phyloP scores from a whole-genome alignment of 2,329 filamentous ascomycete genomes.

The Exserohilum turcica region DNA sequence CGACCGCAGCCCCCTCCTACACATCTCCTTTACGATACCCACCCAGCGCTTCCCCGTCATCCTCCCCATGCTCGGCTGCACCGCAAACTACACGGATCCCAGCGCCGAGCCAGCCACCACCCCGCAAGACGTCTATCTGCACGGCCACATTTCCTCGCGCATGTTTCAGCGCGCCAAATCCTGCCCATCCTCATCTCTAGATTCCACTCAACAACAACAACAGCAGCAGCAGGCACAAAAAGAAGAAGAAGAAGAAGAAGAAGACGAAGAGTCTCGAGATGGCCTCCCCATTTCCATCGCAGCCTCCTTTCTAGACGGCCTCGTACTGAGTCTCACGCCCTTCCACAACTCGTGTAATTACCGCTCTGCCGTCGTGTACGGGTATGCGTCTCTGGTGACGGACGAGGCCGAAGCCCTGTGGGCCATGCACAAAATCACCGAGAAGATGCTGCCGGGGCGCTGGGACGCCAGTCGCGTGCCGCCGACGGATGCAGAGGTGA shows the following conservation, averaged over 20 bases:
- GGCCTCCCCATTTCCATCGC: constrained; percentile 3
- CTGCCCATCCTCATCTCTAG: too few relatives aligned
- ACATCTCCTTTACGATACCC: constrained; percentile 45
- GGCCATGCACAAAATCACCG: constrained; percentile 41
- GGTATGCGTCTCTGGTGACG: constrained; percentile 35
- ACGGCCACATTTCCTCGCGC: constrained; percentile 56
- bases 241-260: background rate
- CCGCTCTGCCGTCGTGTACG: constrained; percentile 38
- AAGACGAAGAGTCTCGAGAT: too few relatives aligned
- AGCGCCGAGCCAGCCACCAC: constrained; percentile 65
- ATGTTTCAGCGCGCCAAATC: constrained; percentile 62
- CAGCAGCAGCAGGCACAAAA: background rate
- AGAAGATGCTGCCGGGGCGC: constrained; percentile 39
- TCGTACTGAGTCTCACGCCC: constrained; percentile 42
- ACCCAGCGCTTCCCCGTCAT: constrained; percentile 60
- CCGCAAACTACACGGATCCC: constrained; percentile 44
- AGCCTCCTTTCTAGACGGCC: constrained; percentile 37
- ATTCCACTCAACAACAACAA: too few relatives aligned
- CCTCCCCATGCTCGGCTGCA: constrained; percentile 50
- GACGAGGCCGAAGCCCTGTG: constrained; percentile 31
- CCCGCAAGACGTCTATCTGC: constrained; percentile 39
- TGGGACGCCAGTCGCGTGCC: constrained; percentile 41
- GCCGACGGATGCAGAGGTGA: constrained; percentile 37
- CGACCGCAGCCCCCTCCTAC: constrained; percentile 39
- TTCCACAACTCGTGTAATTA: constrained; percentile 48